phyloP scores from a whole-genome alignment of 129 eudicot genomes.

The Lactuca saligna region DNA sequence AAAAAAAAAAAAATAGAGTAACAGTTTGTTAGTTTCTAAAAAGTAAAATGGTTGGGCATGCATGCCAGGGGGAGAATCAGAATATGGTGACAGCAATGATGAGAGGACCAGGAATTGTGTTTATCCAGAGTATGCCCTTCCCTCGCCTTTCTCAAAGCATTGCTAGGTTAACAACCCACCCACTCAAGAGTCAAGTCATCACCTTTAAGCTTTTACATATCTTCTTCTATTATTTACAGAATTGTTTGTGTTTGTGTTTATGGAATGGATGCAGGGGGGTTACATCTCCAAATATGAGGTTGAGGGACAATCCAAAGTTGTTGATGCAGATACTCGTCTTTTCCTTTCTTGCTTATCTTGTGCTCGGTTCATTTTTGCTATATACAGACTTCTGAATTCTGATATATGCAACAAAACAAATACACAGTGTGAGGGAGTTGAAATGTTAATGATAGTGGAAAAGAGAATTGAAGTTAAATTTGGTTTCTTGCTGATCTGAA shows the following conservation, averaged over 20 bases:
- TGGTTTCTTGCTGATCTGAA: no score
- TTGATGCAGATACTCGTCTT: slow-evolving; percentile 84
- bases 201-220: no score
- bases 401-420: no score
- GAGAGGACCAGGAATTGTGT: slow-evolving; percentile 97
- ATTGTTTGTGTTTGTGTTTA: no score
- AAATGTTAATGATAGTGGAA: no score
- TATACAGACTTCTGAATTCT: slow-evolving; percentile 69
- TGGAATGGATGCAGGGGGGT: slow-evolving; percentile 60
- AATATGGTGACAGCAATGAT: slow-evolving; percentile 62
- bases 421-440: no score
- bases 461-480: no score
- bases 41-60: neutral
- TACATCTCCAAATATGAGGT: slow-evolving; percentile 82
- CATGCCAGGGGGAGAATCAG: slow-evolving; percentile 66
- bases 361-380: slow-evolving; percentile 78
- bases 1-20: no score
- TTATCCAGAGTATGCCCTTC: slow-evolving; percentile 96
- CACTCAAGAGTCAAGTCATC: no score
- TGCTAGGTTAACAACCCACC: slow-evolving; percentile 55
- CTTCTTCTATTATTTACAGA: no score
- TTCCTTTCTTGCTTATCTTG: slow-evolving; percentile 94
- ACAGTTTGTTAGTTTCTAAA: neutral
- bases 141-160: slow-evolving; percentile 92
- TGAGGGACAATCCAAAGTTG: slow-evolving; percentile 89